Evolutionary conservation across 371 early-diverging fungal species (phyloP), one percentile per base, ranked within the genome.

Genomic region (Rhizopus microsporus): DNA sequence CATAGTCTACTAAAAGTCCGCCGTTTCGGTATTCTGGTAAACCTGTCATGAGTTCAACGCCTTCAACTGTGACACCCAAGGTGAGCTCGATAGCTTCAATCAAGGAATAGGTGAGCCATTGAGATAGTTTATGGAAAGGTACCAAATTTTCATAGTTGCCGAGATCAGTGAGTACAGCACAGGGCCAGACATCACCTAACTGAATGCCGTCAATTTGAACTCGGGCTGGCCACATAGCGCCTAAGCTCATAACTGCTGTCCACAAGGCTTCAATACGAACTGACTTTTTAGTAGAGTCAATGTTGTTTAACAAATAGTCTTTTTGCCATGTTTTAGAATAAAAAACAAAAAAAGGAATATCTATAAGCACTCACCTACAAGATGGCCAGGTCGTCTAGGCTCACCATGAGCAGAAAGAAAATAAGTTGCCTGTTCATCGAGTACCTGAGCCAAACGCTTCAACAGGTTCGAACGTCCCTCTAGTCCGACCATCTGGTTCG

Each of bases 21-120:
- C 92, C 96, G 68, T 96, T 95, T 44, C 97, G 77, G 65, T 96
- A 95, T 71, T 96, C 97, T 8, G 97, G 90, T 39, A 96, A 72
- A 7, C 97, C 97, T 0, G 97, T 96, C 72, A 96, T 75, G 12
- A 69, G 60, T 17, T 86, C 85, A 4, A 82, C 65, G 6, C 87
- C 88, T 12, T 70, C 65, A 42, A 95, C 80, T 1, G 50, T 71
- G 16, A 91, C 60, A 38, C 69, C 75, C 15, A 86, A 66, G 8
- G 85, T 57, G n/a, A 72, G 71, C 52, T 82, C 80, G 17, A 94
- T 68, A 1, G 89, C 88, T 57, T 95, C 97, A 72, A 92, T 82
- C 49, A 95, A 75, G 0, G 94, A 94, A 72, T 95, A 95, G 1
- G 94, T 92, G 33, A 96, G 85, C 97, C 97, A 96, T 71, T 95